A percentile compares a stretch with the other conserved stretches of the same genome.
These are phyloP conservation scores for Combretum micranthum DNA, from an alignment of 345 rosid species.

Conservation along the genomic window DNA sequence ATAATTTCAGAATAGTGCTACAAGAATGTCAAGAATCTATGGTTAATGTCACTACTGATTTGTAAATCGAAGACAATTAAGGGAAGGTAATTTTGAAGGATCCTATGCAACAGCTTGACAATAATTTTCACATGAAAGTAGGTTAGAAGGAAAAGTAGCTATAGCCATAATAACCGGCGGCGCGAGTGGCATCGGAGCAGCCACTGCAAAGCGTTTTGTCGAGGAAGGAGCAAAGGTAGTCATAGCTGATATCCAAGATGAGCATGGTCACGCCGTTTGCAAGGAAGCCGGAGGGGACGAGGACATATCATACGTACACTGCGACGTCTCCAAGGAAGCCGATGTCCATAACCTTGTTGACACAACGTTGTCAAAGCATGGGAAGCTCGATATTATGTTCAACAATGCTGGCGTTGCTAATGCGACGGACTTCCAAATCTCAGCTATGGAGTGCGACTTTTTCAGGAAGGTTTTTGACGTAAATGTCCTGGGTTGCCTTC, in stretches of 20 bases:
- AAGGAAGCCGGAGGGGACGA: constrained; percentile 5
- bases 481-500: constrained; percentile 13
- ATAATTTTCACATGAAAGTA: too few relatives aligned
- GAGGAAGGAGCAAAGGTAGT: constrained; percentile 25
- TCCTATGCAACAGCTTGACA: too few relatives aligned
- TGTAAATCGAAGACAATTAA: too few relatives aligned
- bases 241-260: constrained; percentile 25
- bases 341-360: constrained; percentile 22
- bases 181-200: constrained; percentile 22
- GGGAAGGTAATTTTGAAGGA: too few relatives aligned
- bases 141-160: constrained; percentile 31
- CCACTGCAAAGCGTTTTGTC: constrained; percentile 13
- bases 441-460: constrained; percentile 4
- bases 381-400: constrained; percentile 27
- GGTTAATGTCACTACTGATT: too few relatives aligned
- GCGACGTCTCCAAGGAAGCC: constrained; percentile 16
- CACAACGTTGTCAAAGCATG: constrained; percentile 12
- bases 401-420: constrained; percentile 29
- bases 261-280: constrained; percentile 21
- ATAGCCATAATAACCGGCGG: constrained; percentile 26
- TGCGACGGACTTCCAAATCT: not conserved
- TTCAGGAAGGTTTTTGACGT: constrained; percentile 14
- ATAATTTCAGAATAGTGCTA: too few relatives aligned
- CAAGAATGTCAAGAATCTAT: too few relatives aligned
- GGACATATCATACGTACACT: constrained; percentile 15